Evolutionary conservation across 73 alveolate genomes (phyloP), one percentile per base, ranked within the genome.

Genomic region (Durusdinium trenchii): DNA sequence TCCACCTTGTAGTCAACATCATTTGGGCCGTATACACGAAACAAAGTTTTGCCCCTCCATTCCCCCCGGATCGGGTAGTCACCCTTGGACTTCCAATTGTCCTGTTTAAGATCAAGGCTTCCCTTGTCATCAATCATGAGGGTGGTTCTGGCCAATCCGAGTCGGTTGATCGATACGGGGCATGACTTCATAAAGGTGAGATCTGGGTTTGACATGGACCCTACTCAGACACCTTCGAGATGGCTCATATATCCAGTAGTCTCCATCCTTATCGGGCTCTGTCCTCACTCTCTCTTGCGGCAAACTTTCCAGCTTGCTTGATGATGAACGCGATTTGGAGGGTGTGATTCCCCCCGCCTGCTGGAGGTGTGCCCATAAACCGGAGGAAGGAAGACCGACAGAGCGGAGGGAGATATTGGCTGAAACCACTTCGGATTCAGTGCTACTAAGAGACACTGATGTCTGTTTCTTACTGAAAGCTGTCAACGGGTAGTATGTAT

Each of bases 401-500:
- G 89, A 60, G 12, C 89, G 89, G 3, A 78, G 62, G 43, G 64
- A 9, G 7, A 78, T 62, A 52, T 54, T 42, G 43, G 94, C 94
- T 35, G 73, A 45, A 32, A 52, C 78, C 20, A 52, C 94, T 36
- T 84, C 92, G 9, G 38, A 4, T 50, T 82, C 92, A 9, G 92
- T 82, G 2, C 38, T 3, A 32, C 64, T 40, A 52, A 61, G 32
- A 3, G 78, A 10, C 6, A 52, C 54, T 32, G 78, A 18, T 20
- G 78, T 84, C 28, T 35, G 94, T 38, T 84, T 84, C 94, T 84
- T 84, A 38, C 78, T 48, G 43, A 84, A 84, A n/a, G 75, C 94
- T 9, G 52, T 84, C 16, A 52, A 38, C 26, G 89, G 94, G 78
- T 9, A 84, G 54, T 51, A 84, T 0, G 94, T 84, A 43, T 52